Evolutionary conservation across 2,329 filamentous ascomycete genomes (phyloP).

Genomic region (Hawksworthiomyces lignivorus): DNA sequence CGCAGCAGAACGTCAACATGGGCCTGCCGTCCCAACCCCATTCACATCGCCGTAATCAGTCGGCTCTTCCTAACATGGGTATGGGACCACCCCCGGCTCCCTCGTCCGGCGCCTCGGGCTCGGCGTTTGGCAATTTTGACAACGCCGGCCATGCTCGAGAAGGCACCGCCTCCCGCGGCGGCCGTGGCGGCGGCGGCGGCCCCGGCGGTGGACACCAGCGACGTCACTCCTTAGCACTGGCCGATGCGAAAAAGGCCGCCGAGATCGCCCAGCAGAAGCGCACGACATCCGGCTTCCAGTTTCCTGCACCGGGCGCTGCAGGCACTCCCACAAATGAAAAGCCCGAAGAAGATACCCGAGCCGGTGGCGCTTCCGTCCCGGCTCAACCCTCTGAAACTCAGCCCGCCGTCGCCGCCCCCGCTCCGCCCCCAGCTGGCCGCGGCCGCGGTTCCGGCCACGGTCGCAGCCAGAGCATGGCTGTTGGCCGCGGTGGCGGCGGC

Average conservation of each 20-base stretch:
- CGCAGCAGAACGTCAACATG: slow-evolving; percentile 66
- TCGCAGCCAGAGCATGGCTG: slow-evolving; percentile 87
- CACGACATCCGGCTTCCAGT: slow-evolving; percentile 90
- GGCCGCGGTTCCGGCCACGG: slow-evolving; percentile 55
- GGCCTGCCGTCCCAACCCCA: slow-evolving; percentile 69
- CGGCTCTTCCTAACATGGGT: slow-evolving; percentile 84
- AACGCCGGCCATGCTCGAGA: slow-evolving; percentile 54
- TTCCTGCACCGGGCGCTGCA: slow-evolving; percentile 67
- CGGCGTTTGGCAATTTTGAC: slow-evolving; percentile 71
- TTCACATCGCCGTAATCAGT: slow-evolving; percentile 96
- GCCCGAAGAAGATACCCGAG: slow-evolving; percentile 41
- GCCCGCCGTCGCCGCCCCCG: slow-evolving; percentile 25
- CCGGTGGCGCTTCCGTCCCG: neutral
- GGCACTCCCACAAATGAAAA: slow-evolving; percentile 52
- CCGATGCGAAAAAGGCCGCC: slow-evolving; percentile 95
- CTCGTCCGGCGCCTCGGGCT: slow-evolving; percentile 79
- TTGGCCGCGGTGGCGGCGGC: slow-evolving; percentile 58
- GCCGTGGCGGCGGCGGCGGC: slow-evolving; percentile 44
- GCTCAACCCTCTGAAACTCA: slow-evolving; percentile 21
- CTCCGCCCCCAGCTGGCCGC: slow-evolving; percentile 40
- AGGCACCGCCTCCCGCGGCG: slow-evolving; percentile 53
- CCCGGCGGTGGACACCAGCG: slow-evolving; percentile 76
- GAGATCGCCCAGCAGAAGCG: slow-evolving; percentile 95
- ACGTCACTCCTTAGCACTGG: slow-evolving; percentile 87
- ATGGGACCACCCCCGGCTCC: slow-evolving; percentile 86